Evolutionary conservation across 1,284 basidiomycete genomes (phyloP), one percentile per base, ranked within the genome.

Genomic region (Cystobasidium pallidum): DNA sequence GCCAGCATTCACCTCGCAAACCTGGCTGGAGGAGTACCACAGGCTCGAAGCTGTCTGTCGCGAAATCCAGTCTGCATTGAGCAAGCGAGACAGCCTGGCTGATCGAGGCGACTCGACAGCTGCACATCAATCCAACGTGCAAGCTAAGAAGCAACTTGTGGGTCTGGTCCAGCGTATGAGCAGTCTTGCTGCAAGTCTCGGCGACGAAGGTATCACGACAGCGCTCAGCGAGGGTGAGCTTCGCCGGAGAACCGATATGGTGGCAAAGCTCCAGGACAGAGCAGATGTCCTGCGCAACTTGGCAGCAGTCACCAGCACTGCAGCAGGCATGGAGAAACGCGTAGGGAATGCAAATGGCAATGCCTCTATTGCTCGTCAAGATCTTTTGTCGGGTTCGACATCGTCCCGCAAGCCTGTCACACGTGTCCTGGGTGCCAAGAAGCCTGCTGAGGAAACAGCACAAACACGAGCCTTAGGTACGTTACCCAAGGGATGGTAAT

Each of bases 21-120:
- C 88, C 45, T 94, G 92, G 92, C 84, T 94, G 24, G 88, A 92
- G 74, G 92, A 94, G 80, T 90, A 93, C 78, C 81, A 86, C 62
- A 88, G 89, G 61, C 81, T 94, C 11, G 88, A 90, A 78, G 83
- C 85, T n/a, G 85, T 88, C 54, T 84, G 92, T 58, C 88, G 92
- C 47, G 86, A 88, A 75, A 86, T 92, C 61, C 89, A 92, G 75
- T 89, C 91, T 7, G 87, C 91, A 75, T 85, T 95, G 79, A 89
- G 92, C 81, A 89, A 89, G 79, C 88, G 93, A 54, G 92, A 96
- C 81, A 87, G 91, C 0, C 86, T 94, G 68, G 86, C 89, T 3
- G 86, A 89, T 74, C 85, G 85, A 51, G 88, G 88, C 30, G 91
- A 94, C 81, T 82, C 90, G 67, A 82, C 84, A 41, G 88, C 85